Evolutionary conservation across 805 yeast species (phyloP).

Genomic region (Ogataea kodamae): DNA sequence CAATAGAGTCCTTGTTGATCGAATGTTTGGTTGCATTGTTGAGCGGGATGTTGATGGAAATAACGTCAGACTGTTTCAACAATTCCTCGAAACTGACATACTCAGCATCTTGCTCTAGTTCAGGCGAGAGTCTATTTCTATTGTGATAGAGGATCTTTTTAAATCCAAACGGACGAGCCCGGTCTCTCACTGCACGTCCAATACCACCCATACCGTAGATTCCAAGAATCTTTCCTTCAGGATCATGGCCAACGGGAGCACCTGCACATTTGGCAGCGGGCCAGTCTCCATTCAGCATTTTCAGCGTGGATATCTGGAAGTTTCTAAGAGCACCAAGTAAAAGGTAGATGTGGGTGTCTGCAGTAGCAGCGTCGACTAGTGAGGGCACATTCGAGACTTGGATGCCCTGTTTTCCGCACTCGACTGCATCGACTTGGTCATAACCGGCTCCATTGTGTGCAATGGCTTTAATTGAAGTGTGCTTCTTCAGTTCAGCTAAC

Average conservation of each 20-base stretch:
- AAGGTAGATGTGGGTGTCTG: slow-evolving; percentile 52
- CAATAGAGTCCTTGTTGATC: slow-evolving; percentile 55
- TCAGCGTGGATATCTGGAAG: slow-evolving; percentile 57
- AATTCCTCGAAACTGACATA: slow-evolving; percentile 73
- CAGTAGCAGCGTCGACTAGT: slow-evolving; percentile 53
- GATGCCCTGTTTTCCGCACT: slow-evolving; percentile 39
- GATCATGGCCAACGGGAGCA: slow-evolving; percentile 67
- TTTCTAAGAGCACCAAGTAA: slow-evolving; percentile 52
- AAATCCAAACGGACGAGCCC: slow-evolving; percentile 77
- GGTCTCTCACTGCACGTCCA: slow-evolving; percentile 73
- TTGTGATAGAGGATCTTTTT: slow-evolving; percentile 67
- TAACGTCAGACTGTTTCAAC: slow-evolving; percentile 58
- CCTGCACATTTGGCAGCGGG: slow-evolving; percentile 45
- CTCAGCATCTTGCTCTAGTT: slow-evolving; percentile 64
- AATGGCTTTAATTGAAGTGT: slow-evolving; percentile 38
- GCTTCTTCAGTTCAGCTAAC: slow-evolving; percentile 32
- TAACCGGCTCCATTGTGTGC: slow-evolving; percentile 58
- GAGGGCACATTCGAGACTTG: slow-evolving; percentile 53
- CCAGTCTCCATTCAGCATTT: slow-evolving; percentile 62
- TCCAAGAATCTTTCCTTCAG: slow-evolving; percentile 73
- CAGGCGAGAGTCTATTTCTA: slow-evolving; percentile 54
- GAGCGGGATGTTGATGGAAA: slow-evolving; percentile 75
- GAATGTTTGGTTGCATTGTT: slow-evolving; percentile 68
- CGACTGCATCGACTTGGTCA: slow-evolving; percentile 46
- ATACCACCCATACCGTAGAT: slow-evolving; percentile 88